Evolutionary conservation across 352 stramenopile genomes (phyloP), one percentile per base, ranked within the genome.

Genomic region (Pythium guiyangense): DNA sequence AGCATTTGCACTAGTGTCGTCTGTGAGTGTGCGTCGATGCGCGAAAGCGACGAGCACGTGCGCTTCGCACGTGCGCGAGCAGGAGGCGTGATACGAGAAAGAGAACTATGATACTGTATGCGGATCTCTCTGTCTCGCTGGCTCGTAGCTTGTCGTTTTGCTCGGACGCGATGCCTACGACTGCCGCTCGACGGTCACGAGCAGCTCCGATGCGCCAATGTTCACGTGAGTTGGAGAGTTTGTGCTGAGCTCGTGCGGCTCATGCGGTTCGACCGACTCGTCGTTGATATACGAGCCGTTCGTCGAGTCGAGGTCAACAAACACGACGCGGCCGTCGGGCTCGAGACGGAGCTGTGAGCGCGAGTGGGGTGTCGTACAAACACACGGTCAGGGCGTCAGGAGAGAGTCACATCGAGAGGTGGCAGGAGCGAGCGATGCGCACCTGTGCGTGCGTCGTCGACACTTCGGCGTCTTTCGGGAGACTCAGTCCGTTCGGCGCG

Each of bases 391-490:
- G 31, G 31, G 12, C 31, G 31, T 37, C 31, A 37, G 31, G 15
- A 34, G 14, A 5, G 18, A 53, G 31, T 27, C 6, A 35, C 26
- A 64, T 9, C 11, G 17, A 22, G 9, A 55, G 25, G 49, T 17
- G 26, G 6, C 31, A 26, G 29, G 49, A 14, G 11, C 4, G 1
- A 3, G 39, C 25, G 11, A n/a, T 34, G 6, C 45, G 5, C 50
- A 90, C 80, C 77, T 94, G 71, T 31, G 66, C 83, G 48, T 94
- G 85, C 1, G 80, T 88, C n/a, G 85, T 94, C 34, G 85, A 94
- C 2, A 94, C 59, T 52, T 94, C 82, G 4, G 67, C 73, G 62
- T 94, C 85, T 52, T 92, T 92, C 1, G 79, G 75, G 42, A 94
- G 61, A 45, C 83, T 93, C 49, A 94, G 55, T 8, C 85, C 85